Evolutionary conservation across 805 yeast species (phyloP).

Genomic region (Candida cerambycidarum): DNA sequence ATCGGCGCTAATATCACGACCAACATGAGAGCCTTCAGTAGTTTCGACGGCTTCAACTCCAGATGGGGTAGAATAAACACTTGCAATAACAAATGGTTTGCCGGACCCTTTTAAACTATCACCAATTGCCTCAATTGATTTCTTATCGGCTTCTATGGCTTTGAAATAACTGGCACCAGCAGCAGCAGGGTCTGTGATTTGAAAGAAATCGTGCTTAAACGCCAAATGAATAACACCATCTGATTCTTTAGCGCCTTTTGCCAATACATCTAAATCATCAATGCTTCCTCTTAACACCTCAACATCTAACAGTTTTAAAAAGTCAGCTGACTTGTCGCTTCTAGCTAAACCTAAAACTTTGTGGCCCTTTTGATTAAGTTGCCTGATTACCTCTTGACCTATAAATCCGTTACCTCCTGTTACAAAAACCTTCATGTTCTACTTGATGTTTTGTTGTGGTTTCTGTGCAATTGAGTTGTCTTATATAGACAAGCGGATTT

Average conservation of each 20-base stretch:
- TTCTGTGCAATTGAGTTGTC: no score
- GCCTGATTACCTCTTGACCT: constrained; percentile 23
- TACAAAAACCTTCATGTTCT: constrained; percentile 26
- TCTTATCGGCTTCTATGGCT: constrained; percentile 17
- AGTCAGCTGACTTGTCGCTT: constrained; percentile 26
- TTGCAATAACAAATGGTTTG: constrained; percentile 22
- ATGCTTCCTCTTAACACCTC: constrained; percentile 29
- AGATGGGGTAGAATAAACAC: background rate
- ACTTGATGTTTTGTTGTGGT: no score
- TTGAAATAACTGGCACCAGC: constrained; percentile 17
- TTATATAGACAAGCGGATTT: no score
- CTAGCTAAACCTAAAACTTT: constrained; percentile 31
- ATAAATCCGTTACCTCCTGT: constrained; percentile 38
- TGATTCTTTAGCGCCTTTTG: constrained; percentile 22
- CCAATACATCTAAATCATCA: constrained; percentile 24
- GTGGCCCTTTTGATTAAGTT: constrained; percentile 23
- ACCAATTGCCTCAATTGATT: constrained; percentile 25
- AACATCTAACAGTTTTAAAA: constrained; percentile 16
- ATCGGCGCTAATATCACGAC: constrained; percentile 1
- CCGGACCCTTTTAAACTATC: constrained; percentile 27
- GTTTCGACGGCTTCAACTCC: background rate
- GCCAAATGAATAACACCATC: constrained; percentile 41
- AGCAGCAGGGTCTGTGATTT: constrained; percentile 17
- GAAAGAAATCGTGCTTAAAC: constrained; percentile 29
- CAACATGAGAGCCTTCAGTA: background rate